These are phyloP conservation scores for Aureobasidium namibiae DNA, from an alignment of 2,329 filamentous ascomycete genomes.

Conservation along the genomic window DNA sequence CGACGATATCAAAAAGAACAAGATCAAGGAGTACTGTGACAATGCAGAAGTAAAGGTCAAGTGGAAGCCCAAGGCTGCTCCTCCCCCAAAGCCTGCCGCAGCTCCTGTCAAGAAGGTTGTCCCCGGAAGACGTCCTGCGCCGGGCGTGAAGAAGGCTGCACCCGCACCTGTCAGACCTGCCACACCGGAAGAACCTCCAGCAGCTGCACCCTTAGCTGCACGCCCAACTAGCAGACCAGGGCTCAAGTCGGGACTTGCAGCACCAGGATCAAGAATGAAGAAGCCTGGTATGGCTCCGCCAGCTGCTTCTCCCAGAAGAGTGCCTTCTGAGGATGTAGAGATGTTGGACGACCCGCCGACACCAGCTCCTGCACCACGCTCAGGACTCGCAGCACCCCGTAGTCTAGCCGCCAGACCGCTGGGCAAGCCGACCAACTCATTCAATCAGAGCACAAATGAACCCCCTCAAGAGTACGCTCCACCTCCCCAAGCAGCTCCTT, in stretches of 20 bases:
- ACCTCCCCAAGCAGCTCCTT: constrained; percentile 40
- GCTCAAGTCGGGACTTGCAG: constrained; percentile 32
- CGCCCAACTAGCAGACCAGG: constrained; percentile 48
- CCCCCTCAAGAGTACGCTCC: constrained; percentile 21
- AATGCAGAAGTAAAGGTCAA: constrained; percentile 78
- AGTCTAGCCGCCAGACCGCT: constrained; percentile 82
- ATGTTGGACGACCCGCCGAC: constrained; percentile 26
- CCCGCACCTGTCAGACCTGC: constrained; percentile 30
- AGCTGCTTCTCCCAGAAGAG: constrained; percentile 26
- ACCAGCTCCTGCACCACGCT: constrained; percentile 32
- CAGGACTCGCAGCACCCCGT: constrained; percentile 37
- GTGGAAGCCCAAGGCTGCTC: constrained; percentile 76
- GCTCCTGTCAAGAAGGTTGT: constrained; percentile 48
- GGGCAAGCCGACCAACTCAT: constrained; percentile 60
- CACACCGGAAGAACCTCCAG: constrained; percentile 36
- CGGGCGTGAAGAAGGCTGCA: constrained; percentile 39
- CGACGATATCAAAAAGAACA: constrained; percentile 90
- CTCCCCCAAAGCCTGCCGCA: constrained; percentile 50
- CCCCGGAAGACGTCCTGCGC: constrained; percentile 37
- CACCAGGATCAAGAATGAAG: constrained; percentile 32
- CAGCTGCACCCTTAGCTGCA: constrained; percentile 48
- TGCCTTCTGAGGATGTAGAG: constrained; percentile 45
- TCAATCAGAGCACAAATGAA: constrained; percentile 44
- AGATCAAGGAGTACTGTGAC: constrained; percentile 88
- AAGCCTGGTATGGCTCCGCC: constrained; percentile 30